These are phyloP conservation scores for Acanthamoeba sp. DNA, from an alignment of 208 protist genomes.

Conservation along the genomic window DNA sequence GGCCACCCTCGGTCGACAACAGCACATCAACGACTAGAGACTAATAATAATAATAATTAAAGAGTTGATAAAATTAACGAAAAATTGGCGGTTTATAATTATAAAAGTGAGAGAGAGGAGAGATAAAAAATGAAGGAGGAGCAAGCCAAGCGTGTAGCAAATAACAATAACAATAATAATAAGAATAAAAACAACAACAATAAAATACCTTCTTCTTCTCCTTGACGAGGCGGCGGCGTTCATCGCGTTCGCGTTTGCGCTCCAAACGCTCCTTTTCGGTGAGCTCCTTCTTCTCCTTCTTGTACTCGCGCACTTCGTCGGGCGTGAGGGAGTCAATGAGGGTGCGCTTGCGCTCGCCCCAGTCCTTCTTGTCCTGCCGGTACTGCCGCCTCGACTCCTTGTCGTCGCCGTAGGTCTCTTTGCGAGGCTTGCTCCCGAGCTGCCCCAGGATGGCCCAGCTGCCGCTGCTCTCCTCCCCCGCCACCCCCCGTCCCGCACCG, in stretches of 20 bases:
- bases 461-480: background rate
- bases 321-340: constrained; percentile 4
- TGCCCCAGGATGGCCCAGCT: constrained; percentile 28
- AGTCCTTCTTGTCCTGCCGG: constrained; percentile 5
- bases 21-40: no score
- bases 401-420: constrained; percentile 19
- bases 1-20: background rate
- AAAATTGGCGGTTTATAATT: no score
- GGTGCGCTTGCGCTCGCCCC: background rate
- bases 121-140: no score
- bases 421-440: background rate
- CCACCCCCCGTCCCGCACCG: no score
- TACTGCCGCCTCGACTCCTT: constrained; percentile 21
- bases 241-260: constrained; percentile 4
- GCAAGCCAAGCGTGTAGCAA: no score
- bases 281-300: constrained; percentile 67
- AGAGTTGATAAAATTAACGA: no score
- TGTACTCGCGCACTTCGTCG: constrained; percentile 41
- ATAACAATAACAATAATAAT: background rate
- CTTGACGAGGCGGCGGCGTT: constrained; percentile 50
- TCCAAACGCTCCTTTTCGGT: constrained; percentile 36
- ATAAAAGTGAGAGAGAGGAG: no score
- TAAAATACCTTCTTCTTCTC: constrained; percentile 26
- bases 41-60: no score
- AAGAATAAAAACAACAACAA: background rate